phyloP scores from a whole-genome alignment of 495 filamentous ascomycete species.

The Corynascus novoguineensis region DNA sequence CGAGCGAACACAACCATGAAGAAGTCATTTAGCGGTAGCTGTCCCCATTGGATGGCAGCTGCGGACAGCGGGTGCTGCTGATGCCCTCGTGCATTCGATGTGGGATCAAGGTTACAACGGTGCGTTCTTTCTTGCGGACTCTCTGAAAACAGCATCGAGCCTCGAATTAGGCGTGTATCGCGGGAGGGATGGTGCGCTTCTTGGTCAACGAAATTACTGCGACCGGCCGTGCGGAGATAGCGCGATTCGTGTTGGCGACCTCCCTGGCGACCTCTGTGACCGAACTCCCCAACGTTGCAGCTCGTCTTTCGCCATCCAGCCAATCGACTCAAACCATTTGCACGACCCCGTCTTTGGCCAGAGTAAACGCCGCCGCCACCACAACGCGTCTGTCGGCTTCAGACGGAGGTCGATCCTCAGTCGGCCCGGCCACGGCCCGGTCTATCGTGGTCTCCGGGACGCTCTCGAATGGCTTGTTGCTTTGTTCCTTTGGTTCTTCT shows the following conservation, averaged over 20 bases:
- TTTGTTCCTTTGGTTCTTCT: neutral
- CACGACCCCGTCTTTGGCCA: neutral
- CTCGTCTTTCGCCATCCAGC: no score
- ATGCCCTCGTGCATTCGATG: neutral
- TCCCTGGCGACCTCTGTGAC: neutral
- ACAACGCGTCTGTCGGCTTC: neutral
- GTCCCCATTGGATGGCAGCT: neutral
- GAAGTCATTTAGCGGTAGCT: neutral
- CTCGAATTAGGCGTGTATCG: constrained; percentile 9
- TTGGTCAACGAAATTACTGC: neutral
- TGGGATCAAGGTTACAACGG: neutral
- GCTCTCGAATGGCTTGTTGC: neutral
- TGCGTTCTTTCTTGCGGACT: neutral
- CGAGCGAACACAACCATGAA: neutral
- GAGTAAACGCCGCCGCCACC: neutral
- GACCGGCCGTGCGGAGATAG: neutral
- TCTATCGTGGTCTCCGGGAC: neutral
- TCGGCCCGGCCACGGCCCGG: neutral
- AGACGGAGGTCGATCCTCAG: neutral
- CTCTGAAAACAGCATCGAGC: neutral
- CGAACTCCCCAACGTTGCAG: constrained; percentile 2
- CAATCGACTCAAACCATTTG: neutral
- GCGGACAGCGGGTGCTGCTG: neutral
- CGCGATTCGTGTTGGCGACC: neutral
- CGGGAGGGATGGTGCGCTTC: constrained; percentile 4